These are phyloP conservation scores for Pyrus communis DNA, from an alignment of 306 rosid genomes.

Conservation along the genomic window DNA sequence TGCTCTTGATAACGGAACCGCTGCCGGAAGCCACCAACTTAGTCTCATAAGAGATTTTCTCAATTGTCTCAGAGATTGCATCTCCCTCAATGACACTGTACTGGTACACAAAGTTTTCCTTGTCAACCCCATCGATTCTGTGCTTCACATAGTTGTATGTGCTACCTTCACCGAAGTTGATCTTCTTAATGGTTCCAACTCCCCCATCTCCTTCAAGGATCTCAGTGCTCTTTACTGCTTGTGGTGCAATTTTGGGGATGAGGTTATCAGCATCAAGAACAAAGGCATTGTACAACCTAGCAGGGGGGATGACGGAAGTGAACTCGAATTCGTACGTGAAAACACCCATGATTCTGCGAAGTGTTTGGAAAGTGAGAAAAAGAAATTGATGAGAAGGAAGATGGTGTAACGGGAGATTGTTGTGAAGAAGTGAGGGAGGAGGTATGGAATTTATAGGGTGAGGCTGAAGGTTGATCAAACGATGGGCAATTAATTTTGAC, in stretches of 20 bases:
- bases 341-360: no score
- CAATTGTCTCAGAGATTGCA: background rate
- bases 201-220: no score
- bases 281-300: conserved; percentile 51
- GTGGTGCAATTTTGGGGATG: no score
- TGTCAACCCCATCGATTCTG: conserved; percentile 41
- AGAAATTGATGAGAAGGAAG: background rate
- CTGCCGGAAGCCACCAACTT: conserved; percentile 25
- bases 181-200: conserved; percentile 24
- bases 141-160: conserved; percentile 30
- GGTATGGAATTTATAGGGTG: background rate
- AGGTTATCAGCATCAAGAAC: conserved; percentile 11
- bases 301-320: conserved; percentile 18
- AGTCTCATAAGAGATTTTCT: conserved; percentile 31
- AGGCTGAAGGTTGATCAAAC: background rate
- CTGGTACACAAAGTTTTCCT: conserved; percentile 19
- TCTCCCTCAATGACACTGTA: conserved; percentile 44
- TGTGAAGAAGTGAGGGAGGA: background rate
- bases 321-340: no score
- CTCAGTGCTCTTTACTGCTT: no score
- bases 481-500: background rate
- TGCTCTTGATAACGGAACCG: conserved; percentile 30
- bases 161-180: conserved; percentile 29
- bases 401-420: background rate
- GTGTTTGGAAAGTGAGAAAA: background rate